Conservation (phyloP, 306 rosid species). For the Canavalia gladiata region DNA sequence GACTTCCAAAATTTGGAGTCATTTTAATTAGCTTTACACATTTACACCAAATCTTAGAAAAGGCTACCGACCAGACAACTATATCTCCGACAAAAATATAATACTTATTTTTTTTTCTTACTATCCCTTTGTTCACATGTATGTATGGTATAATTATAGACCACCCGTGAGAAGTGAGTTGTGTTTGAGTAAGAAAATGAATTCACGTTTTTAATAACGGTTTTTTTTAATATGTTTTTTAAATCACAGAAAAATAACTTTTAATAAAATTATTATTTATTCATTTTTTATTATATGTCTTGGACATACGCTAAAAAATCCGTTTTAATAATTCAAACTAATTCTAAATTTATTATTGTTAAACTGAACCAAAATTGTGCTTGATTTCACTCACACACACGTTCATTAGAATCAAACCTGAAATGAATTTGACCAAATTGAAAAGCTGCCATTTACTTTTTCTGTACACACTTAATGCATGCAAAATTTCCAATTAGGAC, state of each 20-base stretch:
- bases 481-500: too few relatives aligned
- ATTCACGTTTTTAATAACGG: too few relatives aligned
- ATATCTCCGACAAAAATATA: conserved; percentile 23
- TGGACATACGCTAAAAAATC: too few relatives aligned
- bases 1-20: neutral
- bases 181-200: neutral
- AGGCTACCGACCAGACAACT: conserved; percentile 27
- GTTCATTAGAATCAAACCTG: neutral
- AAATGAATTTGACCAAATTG: neutral
- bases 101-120: neutral
- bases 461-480: too few relatives aligned
- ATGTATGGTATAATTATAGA: too few relatives aligned
- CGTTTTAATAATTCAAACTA: neutral
- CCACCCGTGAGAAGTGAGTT: neutral
- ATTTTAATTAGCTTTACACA: conserved; percentile 7
- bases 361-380: too few relatives aligned
- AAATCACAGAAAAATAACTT: too few relatives aligned
- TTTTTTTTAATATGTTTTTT: too few relatives aligned
- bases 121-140: too few relatives aligned
- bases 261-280: too few relatives aligned
- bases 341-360: neutral
- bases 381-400: too few relatives aligned
- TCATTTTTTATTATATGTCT: too few relatives aligned
- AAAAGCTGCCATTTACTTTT: neutral
- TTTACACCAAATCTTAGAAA: conserved; percentile 25